Evolutionary conservation across 2,329 filamentous ascomycete species (phyloP).

Genomic region (Aureobasidium pullulans): DNA sequence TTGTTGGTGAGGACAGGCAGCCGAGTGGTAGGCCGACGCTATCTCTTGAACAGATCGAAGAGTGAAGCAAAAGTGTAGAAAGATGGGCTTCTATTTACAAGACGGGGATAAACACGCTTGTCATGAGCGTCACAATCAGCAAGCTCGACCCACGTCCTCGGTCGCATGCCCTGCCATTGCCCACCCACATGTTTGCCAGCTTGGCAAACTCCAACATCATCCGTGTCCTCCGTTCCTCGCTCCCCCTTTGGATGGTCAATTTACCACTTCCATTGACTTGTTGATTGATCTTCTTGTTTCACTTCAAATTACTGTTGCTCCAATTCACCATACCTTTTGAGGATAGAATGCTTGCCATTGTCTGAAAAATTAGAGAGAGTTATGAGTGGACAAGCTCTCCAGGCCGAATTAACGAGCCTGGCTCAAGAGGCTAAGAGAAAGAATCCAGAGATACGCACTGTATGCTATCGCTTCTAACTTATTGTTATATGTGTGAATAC

Average conservation of each 20-base stretch:
- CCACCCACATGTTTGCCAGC: slow-evolving; percentile 6
- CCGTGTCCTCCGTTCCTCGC: slow-evolving; percentile 1
- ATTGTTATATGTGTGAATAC: background rate
- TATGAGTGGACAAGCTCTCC: slow-evolving; percentile 88
- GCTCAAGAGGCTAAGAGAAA: slow-evolving; percentile 95
- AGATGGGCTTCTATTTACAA: background rate
- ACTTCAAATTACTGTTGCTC: background rate
- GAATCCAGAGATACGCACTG: slow-evolving; percentile 80
- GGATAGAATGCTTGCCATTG: background rate
- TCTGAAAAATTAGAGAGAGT: background rate
- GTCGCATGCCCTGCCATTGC: background rate
- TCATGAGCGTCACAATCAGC: background rate
- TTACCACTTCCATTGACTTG: background rate
- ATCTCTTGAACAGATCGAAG: background rate
- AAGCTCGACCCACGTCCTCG: background rate
- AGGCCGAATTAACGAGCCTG: slow-evolving; percentile 80
- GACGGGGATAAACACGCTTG: background rate
- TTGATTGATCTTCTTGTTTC: background rate
- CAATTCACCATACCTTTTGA: background rate
- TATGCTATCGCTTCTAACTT: slow-evolving; percentile 26
- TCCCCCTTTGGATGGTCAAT: background rate
- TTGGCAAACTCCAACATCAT: background rate
- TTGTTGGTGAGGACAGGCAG: too few species aligned
- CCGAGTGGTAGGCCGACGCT: background rate
- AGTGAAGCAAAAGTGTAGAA: background rate